Evolutionary conservation across 2,329 filamentous ascomycete genomes (phyloP).

Genomic region (Conoideocrella luteorostrata): DNA sequence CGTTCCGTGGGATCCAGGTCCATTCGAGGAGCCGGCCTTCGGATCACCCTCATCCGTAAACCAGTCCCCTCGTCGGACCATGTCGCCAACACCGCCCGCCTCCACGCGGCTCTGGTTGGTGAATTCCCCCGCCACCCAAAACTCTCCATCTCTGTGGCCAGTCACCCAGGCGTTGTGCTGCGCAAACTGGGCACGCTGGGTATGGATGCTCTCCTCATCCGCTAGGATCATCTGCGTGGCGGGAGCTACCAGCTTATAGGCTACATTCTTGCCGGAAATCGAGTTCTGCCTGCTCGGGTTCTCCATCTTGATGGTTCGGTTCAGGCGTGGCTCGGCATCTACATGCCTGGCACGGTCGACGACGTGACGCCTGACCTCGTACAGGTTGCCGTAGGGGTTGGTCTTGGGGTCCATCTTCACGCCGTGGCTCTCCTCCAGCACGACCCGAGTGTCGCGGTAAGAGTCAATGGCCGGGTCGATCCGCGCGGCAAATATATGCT

Average conservation of each 20-base stretch:
- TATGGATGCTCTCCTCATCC: conserved; percentile 35
- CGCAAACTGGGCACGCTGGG: conserved; percentile 37
- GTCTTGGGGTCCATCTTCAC: conserved; percentile 38
- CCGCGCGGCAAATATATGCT: conserved; percentile 61
- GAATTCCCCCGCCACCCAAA: conserved; percentile 45
- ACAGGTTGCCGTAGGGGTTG: conserved; percentile 58
- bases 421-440: conserved; percentile 31
- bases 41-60: conserved; percentile 27
- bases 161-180: conserved; percentile 44
- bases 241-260: conserved; percentile 41
- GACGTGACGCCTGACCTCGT: conserved; percentile 43
- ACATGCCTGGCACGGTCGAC: conserved; percentile 40
- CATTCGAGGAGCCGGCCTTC: too few species aligned
- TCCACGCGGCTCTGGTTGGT: conserved; percentile 42
- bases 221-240: conserved; percentile 38
- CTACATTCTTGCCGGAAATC: conserved; percentile 42
- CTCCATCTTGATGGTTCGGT: conserved; percentile 43
- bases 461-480: conserved; percentile 59
- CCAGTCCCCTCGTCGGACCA: conserved; percentile 41
- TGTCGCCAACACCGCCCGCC: conserved; percentile 37
- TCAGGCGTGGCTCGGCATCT: conserved; percentile 47
- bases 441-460: conserved; percentile 42
- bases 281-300: conserved; percentile 38
- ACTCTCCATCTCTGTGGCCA: conserved; percentile 41
- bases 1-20: conserved; percentile 3